phyloP scores from a whole-genome alignment of 441 rosid species.

The Arabidopsis lyrata region DNA sequence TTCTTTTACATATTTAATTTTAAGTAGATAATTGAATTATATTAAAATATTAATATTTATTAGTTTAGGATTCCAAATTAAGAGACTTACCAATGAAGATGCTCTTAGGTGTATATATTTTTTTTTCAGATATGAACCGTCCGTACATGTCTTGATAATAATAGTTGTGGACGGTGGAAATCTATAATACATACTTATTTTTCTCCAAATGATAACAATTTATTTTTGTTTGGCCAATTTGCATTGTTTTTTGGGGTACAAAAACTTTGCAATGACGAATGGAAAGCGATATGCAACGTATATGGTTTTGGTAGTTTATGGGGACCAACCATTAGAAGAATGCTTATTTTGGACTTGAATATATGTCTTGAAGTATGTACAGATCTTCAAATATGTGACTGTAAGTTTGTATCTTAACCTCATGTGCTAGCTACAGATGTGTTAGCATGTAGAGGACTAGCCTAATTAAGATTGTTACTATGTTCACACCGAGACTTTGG shows the following conservation, averaged over 20 bases:
- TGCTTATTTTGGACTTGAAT: constrained; percentile 1
- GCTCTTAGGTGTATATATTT: background rate
- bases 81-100: too few relatives aligned
- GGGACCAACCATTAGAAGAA: background rate
- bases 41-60: too few relatives aligned
- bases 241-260: background rate
- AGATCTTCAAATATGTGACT: background rate
- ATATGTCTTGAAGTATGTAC: background rate
- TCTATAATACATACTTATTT: background rate
- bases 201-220: background rate
- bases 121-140: background rate
- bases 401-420: background rate
- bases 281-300: background rate
- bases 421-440: constrained; percentile 5
- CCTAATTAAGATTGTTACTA: constrained; percentile 10
- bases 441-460: background rate
- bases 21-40: too few relatives aligned
- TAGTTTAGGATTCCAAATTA: too few relatives aligned
- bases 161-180: background rate
- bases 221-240: background rate
- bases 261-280: background rate
- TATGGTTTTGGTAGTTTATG: background rate
- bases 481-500: background rate
- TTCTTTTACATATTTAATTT: too few relatives aligned
- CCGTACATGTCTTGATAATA: background rate